Percentiles rank a stretch among this genome's conserved stretches.
These are phyloP conservation scores for Fusarium sp. DNA, from an alignment of 2,329 filamentous ascomycete species.

Conservation along the genomic window DNA sequence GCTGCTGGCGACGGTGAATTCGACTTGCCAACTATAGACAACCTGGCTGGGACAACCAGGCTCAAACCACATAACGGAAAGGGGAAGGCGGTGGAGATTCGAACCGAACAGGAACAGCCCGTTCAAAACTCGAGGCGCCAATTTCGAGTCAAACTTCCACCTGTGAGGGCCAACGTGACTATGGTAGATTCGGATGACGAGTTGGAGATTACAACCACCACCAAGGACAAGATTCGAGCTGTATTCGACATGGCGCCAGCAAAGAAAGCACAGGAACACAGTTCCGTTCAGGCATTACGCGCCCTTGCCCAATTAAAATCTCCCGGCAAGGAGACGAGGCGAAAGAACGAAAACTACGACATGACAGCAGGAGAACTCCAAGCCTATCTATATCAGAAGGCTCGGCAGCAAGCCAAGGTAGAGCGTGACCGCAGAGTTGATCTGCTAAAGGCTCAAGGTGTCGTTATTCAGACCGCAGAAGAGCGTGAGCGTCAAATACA, in stretches of 20 bases:
- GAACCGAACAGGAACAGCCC: slow-evolving; percentile 33
- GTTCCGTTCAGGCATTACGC: slow-evolving; percentile 73
- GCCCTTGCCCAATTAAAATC: slow-evolving; percentile 77
- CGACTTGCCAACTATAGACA: slow-evolving; percentile 47
- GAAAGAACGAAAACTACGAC: slow-evolving; percentile 55
- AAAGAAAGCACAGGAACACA: slow-evolving; percentile 68
- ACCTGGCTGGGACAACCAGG: slow-evolving; percentile 44
- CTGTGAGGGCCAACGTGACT: slow-evolving; percentile 48
- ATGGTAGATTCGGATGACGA: slow-evolving; percentile 63
- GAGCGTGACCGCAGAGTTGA: slow-evolving; percentile 82
- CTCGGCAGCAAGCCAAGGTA: slow-evolving; percentile 78
- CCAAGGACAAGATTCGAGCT: slow-evolving; percentile 62
- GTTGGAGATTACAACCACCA: slow-evolving; percentile 66
- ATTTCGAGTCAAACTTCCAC: slow-evolving; percentile 60
- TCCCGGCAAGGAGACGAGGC: slow-evolving; percentile 60
- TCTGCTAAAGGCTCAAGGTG: slow-evolving; percentile 78
- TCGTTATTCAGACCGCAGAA: slow-evolving; percentile 83
- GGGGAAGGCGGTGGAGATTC: slow-evolving; percentile 55
- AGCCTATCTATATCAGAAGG: slow-evolving; percentile 71
- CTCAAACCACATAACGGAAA: slow-evolving; percentile 65
- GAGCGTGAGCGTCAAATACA: slow-evolving; percentile 84
- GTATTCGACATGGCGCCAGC: slow-evolving; percentile 75
- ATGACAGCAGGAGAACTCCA: slow-evolving; percentile 78
- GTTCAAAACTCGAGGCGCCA: slow-evolving; percentile 52
- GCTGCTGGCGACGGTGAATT: slow-evolving; percentile 14